Base-by-base conservation (phyloP, 2,329 filamentous ascomycete genomes). In the Diaporthe sp. region DNA sequence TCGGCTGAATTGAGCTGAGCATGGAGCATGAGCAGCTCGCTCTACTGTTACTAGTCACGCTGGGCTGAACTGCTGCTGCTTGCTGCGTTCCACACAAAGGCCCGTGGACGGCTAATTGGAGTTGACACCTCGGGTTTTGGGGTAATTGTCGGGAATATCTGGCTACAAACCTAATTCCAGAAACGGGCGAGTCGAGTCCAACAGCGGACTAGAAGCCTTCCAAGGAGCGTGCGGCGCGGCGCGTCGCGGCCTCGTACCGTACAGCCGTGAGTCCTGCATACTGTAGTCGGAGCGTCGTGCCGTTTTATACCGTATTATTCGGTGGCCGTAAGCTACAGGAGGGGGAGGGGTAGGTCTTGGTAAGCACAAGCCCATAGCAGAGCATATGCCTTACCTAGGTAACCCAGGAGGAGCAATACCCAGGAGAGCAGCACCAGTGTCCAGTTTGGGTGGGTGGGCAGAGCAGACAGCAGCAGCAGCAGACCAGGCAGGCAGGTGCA, bases 111-210 rank as follows among this genome's bases (percentile, higher is more conserved):
- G 61, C 61, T 67, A 67, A 67, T 67, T 67, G 28, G 61, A 67
- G 61, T 67, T 67, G 61, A 67, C 61, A 67, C 61, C 61, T 67
- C 61, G 61, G 61, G 61, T 67, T 67, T 67, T 67, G 61, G 61
- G 61, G 61, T 67, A 67, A 67, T 50, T 67, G 61, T 67, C 61
- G 61, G 61, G 61, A 67, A 50, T 50, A 38, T 38, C 61, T 67
- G 40, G 30, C 2, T 42, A 66, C 61, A 50, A 66, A 67, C 61
- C 61, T 67, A 67, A 67, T 67, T 38, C 60, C 61, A 67, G 42
- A 52, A 67, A 30, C 28, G 30, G 61, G 28, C 61, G 61, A 64
- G 40, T 64, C 60, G 60, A 64, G 60, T 28, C 60, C 60, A 64
- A 64, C 60, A 42, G 60, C 15, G 40, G 40, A 47, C 60, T 45